A percentile compares a stretch with the other conserved stretches of the same genome.
Conservation (phyloP, 2,329 filamentous ascomycete species). For the Trichoderma atrobrunneum region DNA sequence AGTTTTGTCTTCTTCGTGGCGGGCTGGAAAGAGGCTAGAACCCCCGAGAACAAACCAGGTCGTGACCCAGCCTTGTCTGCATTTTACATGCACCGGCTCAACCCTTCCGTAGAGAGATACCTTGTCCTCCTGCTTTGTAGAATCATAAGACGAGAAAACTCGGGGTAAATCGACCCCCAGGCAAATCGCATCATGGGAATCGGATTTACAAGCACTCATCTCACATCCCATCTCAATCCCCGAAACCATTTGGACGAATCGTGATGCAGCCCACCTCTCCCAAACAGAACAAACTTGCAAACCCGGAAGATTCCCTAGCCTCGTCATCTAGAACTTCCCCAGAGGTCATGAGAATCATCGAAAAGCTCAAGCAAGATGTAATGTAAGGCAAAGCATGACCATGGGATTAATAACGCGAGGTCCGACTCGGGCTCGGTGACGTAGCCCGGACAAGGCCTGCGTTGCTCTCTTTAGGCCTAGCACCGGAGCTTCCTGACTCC, state of each 20-base stretch:
- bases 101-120: not conserved
- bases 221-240: not conserved
- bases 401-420: not conserved
- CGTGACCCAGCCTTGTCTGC: not conserved
- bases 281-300: not conserved
- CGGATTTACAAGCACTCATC: not conserved
- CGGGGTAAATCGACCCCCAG: not conserved
- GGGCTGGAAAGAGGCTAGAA: not conserved
- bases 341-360: constrained; percentile 3
- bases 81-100: not conserved
- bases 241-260: not conserved
- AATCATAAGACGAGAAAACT: not conserved
- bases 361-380: not conserved
- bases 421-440: not conserved
- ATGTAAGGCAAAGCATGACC: not conserved
- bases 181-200: not conserved
- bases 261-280: not conserved
- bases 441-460: not conserved
- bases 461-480: not conserved
- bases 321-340: not conserved
- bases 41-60: not conserved
- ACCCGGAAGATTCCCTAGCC: constrained; percentile 17
- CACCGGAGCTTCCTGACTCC: not conserved
- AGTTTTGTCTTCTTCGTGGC: not conserved
- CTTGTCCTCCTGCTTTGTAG: not conserved